Evolutionary conservation across 805 yeast species (phyloP).

Genomic region (Schizosaccharomyces japonicus): DNA sequence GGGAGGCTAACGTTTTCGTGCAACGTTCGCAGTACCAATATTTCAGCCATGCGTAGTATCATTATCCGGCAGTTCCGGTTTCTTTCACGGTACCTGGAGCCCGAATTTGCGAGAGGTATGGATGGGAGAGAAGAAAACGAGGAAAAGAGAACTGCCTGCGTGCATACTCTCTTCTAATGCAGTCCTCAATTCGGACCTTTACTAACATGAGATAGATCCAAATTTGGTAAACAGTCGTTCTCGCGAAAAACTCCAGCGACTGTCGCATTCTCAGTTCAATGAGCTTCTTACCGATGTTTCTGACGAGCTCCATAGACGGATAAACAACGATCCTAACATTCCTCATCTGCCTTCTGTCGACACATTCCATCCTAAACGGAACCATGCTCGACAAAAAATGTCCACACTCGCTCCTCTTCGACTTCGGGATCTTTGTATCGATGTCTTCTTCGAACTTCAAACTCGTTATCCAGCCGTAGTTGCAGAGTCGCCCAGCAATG

Average conservation of each 20-base stretch:
- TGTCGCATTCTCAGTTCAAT: slow-evolving; percentile 52
- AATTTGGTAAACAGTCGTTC: too few relatives aligned
- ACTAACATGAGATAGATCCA: too few relatives aligned
- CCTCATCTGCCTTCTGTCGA: slow-evolving; percentile 13
- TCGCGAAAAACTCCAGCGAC: slow-evolving; percentile 56
- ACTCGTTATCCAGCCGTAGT: slow-evolving; percentile 35
- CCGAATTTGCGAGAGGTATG: background rate
- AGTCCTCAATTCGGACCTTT: too few relatives aligned
- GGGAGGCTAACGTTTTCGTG: too few relatives aligned
- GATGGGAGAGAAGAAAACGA: too few relatives aligned
- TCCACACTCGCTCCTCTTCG: slow-evolving; percentile 60
- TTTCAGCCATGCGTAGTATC: background rate
- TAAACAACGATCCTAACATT: slow-evolving; percentile 17
- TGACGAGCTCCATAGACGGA: slow-evolving; percentile 72
- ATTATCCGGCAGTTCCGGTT: slow-evolving; percentile 1
- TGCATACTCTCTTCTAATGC: too few relatives aligned
- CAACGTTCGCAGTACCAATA: too few relatives aligned
- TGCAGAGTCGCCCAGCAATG: too few relatives aligned
- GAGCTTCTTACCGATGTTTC: slow-evolving; percentile 86
- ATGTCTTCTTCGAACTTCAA: slow-evolving; percentile 66
- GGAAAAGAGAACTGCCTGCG: too few relatives aligned
- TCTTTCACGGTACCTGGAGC: background rate
- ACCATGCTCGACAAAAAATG: slow-evolving; percentile 81
- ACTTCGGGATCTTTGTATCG: slow-evolving; percentile 75
- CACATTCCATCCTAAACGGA: slow-evolving; percentile 69